Evolutionary conservation across 2,329 filamentous ascomycete genomes (phyloP).

Genomic region (Claviceps citrina): DNA sequence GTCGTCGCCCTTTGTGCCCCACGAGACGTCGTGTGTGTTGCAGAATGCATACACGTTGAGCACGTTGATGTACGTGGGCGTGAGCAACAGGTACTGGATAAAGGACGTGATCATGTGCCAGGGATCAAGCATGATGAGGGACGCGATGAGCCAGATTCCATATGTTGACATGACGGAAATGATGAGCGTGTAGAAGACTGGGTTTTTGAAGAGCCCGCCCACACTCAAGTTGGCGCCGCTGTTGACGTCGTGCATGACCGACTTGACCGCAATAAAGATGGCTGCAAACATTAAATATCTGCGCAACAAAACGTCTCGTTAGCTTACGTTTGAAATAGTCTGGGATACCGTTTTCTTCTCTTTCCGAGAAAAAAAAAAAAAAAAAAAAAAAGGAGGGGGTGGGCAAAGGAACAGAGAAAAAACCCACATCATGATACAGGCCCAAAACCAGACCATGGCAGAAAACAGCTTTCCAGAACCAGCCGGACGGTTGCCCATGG

Average conservation of each 20-base stretch:
- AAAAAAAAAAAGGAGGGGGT: not conserved
- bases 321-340: not conserved
- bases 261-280: constrained; percentile 79
- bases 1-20: constrained; percentile 96
- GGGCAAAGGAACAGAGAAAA: not conserved
- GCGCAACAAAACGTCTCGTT: not conserved
- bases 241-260: constrained; percentile 57
- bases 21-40: constrained; percentile 94
- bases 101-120: constrained; percentile 99
- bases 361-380: no score
- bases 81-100: constrained; percentile 84
- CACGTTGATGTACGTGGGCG: constrained; percentile 94
- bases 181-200: constrained; percentile 84
- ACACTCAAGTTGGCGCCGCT: constrained; percentile 50
- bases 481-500: constrained; percentile 85
- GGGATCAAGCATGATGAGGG: constrained; percentile 88
- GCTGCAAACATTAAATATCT: constrained; percentile 89
- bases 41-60: constrained; percentile 98
- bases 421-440: constrained; percentile 73
- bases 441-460: constrained; percentile 98
- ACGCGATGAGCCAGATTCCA: constrained; percentile 80
- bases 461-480: constrained; percentile 90
- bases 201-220: constrained; percentile 64
- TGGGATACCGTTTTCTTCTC: no score
- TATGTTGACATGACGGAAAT: constrained; percentile 87